These are phyloP conservation scores for Sicyos baderoa DNA, from an alignment of 306 rosid species.

Conservation along the genomic window DNA sequence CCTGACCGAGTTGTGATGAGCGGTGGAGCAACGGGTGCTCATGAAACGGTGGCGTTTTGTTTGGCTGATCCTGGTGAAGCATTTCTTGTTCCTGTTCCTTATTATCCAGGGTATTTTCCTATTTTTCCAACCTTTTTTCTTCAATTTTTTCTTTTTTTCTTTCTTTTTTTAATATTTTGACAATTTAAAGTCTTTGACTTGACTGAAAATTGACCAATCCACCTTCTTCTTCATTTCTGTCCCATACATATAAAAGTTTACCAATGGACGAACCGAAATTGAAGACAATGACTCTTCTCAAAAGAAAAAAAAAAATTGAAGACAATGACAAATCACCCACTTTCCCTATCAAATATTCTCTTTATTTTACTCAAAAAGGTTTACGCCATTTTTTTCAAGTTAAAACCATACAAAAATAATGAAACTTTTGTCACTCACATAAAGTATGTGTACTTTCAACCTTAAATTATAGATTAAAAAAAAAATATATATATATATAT, in stretches of 20 bases:
- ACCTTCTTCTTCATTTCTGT: background rate
- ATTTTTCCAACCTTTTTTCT: too few relatives aligned
- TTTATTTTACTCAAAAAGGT: too few relatives aligned
- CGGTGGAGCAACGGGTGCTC: slow-evolving; percentile 91
- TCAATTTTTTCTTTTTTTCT: background rate
- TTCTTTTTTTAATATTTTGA: background rate
- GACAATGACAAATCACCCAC: too few relatives aligned
- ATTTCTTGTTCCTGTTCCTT: slow-evolving; percentile 48
- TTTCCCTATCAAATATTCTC: too few relatives aligned
- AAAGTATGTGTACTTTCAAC: too few relatives aligned
- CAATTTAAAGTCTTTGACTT: background rate
- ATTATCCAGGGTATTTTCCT: slow-evolving; percentile 45
- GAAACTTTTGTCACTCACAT: too few relatives aligned
- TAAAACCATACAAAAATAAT: too few relatives aligned
- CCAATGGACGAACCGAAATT: background rate
- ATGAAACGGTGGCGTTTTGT: slow-evolving; percentile 63
- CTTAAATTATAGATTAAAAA: too few relatives aligned
- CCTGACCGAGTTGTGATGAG: slow-evolving; percentile 81
- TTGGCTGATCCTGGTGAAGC: slow-evolving; percentile 81
- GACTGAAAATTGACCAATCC: slow-evolving; percentile 5
- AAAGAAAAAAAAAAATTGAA: too few relatives aligned
- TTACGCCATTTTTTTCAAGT: too few relatives aligned
- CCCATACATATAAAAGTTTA: too few relatives aligned
- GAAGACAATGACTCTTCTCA: background rate
- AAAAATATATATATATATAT: too few relatives aligned